Evolutionary conservation across 2,329 filamentous ascomycete species (phyloP), one percentile per base, ranked within the genome.

Genomic region (Penicillium frequentans): DNA sequence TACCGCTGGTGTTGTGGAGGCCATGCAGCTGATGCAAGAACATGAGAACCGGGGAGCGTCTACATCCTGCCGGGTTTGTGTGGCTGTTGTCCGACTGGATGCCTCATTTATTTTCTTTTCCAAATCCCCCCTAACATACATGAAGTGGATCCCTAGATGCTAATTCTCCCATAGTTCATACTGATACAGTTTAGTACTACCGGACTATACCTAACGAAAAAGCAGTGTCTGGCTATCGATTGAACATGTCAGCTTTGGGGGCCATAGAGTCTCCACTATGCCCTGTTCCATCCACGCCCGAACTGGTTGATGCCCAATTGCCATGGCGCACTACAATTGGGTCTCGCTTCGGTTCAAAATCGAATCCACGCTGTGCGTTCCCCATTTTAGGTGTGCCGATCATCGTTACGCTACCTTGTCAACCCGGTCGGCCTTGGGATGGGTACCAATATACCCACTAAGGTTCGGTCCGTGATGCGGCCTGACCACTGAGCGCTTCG

Each of bases 231-330:
- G 59, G 59, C 53, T 59, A 33, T 55, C 33, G 35, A 59, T 59
- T 60, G 61, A 65, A 66, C 64, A 66, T 52, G 64, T 66, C 64
- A 64, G 56, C 54, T 58, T 51, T 49, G 55, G 44, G 35, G 35
- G 16, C 31, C 31, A 19, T 3, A 50, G 55, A 55, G 45, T 44
- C 52, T 57, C 56, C 58, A 57, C 52, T 60, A 49, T 19, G 61
- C 58, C 55, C 45, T 61, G 55, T 53, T 56, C 52, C 56, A 54
- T 52, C 60, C 51, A 59, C 55, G 62, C 63, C 64, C 62, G 54
- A 67, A 56, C 49, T 48, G 49, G 26, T 65, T 66, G 64, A 61
- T 67, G 64, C 64, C 64, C 64, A 67, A 67, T 64, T 63, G 16
- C 49, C 57, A 62, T 65, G 63, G 62, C 62, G 49, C 52, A 54